A percentile compares a stretch with the other conserved stretches of the same genome.
Evolutionary conservation across 2,329 filamentous ascomycete species (phyloP).

Genomic region (Scedosporium minutisporum): DNA sequence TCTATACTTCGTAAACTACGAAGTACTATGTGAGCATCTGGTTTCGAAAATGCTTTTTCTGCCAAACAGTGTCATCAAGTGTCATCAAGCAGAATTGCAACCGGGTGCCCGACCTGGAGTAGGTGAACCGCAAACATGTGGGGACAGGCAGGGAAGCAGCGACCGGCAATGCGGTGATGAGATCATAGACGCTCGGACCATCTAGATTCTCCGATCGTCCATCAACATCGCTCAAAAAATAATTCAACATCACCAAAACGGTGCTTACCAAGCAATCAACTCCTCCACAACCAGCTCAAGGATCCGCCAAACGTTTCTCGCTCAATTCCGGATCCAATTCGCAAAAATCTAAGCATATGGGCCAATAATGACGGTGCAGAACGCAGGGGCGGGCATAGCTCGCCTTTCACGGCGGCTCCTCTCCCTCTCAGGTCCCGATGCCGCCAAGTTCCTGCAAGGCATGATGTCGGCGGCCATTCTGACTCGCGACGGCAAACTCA

Average conservation of each 20-base stretch:
- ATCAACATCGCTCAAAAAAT: not conserved
- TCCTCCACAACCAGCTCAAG: not conserved
- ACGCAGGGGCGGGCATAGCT: conserved; percentile 32
- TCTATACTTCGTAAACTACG: not conserved
- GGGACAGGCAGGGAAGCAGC: not conserved
- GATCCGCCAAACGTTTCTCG: not conserved
- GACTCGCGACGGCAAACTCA: conserved; percentile 20
- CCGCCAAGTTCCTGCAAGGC: conserved; percentile 78
- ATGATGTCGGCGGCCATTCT: conserved; percentile 66
- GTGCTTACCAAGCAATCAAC: not conserved
- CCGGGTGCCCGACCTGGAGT: not conserved
- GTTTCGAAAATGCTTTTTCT: not conserved
- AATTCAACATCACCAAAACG: not conserved
- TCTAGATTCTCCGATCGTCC: not conserved
- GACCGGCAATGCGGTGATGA: not conserved
- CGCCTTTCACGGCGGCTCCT: conserved; percentile 68
- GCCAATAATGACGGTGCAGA: not conserved
- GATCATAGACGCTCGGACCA: not conserved
- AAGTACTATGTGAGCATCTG: not conserved
- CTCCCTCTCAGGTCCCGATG: conserved; percentile 67
- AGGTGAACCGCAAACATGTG: not conserved
- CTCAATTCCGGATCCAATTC: not conserved
- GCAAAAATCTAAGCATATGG: not conserved
- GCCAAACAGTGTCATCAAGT: not conserved
- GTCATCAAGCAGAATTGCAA: not conserved